A percentile compares a stretch with the other conserved stretches of the same genome.
Conservation (phyloP, 257 asterid species). For the Perilla frutescens region DNA sequence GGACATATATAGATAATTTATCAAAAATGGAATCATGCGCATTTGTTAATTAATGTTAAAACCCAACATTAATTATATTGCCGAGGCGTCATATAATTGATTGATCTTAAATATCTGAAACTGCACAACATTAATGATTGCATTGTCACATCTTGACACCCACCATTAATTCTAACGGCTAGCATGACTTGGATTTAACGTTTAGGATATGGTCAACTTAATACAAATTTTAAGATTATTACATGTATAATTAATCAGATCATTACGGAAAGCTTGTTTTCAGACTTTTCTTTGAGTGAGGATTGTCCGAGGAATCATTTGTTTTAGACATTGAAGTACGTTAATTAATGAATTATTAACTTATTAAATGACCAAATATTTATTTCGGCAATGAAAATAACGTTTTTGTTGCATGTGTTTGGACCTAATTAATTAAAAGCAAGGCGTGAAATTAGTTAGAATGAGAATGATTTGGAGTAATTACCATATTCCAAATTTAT, state of each 20-base stretch:
- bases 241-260: neutral
- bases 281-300: neutral
- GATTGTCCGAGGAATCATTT: neutral
- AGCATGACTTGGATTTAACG: slow-evolving; percentile 8
- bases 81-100: no score
- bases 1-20: no score
- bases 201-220: slow-evolving; percentile 20
- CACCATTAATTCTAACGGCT: neutral
- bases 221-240: neutral
- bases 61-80: no score
- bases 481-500: no score
- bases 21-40: no score
- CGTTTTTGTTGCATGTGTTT: slow-evolving; percentile 3
- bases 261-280: neutral
- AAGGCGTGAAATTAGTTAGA: neutral
- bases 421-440: neutral
- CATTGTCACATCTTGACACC: slow-evolving; percentile 3
- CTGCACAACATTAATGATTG: neutral
- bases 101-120: neutral
- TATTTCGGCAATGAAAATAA: neutral
- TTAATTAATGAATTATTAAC: neutral
- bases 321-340: neutral
- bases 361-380: neutral
- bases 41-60: no score
- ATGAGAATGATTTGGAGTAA: neutral